Evolutionary conservation across 257 asterid species (phyloP), one percentile per base, ranked within the genome.

Genomic region (Fraxinus cuspidata): DNA sequence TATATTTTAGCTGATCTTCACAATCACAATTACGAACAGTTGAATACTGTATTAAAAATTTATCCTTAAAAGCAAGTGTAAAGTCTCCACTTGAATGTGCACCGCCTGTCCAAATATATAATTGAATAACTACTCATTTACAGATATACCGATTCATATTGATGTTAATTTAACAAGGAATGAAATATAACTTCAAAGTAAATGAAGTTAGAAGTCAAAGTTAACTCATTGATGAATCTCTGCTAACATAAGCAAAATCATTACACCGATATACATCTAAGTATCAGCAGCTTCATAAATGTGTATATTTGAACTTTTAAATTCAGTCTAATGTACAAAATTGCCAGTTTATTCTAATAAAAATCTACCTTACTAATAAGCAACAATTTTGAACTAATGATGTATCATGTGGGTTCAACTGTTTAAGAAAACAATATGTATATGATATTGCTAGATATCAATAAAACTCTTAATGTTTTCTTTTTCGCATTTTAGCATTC

Each of bases 21-120:
- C 63, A 76, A 13, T 29, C 69, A 53, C 76, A 69, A 58, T 15
- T 40, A 68, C 40, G 65, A 58, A 44, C 18, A 40, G 49, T 44
- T 13, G 51, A 12, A 10, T 40, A 10, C 49, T 40, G 49, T 12
- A 40, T 40, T 1, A 40, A 40, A 40, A 40, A 44, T 44, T 0
- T 44, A 12, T 44, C 19, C 53, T 44, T 44, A 2, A 12, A 44
- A 44, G 53, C 53, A 44, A 44, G 19, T 44, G n/a, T 15, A 47
- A 47, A 47, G 53, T 47, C 56, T 47, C 56, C 56, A 47, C 56
- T 47, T 47, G 56, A 47, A 47, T 3, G 18, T 42, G 51, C 18
- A 42, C 18, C 18, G 0, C 18, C 51, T 12, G 19, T 47, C 7
- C 56, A 47, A 47, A 13, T 47, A 15, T 47, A 3, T 15, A 47